Evolutionary conservation across 2,329 filamentous ascomycete species (phyloP), one percentile per base, ranked within the genome.

Genomic region (Dothideomycetidae sp.): DNA sequence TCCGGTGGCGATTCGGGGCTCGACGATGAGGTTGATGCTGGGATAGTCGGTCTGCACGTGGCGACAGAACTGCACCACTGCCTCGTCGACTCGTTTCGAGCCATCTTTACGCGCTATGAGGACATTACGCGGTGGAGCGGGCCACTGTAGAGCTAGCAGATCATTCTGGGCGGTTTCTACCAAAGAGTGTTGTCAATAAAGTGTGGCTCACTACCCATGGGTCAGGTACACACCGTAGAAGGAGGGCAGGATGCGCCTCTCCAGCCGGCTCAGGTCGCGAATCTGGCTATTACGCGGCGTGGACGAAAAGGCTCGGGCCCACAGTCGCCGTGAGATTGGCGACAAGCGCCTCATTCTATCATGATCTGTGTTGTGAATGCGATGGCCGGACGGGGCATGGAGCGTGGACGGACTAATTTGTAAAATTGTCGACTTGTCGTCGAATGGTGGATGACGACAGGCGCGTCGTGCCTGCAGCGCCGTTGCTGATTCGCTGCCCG

Each of bases 21-120:
- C 90, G 47, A 96, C 76, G 9, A 96, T 73, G 33, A 96, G 67
- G 50, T 83, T 80, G 44, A 86, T 73, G 36, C 73, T 72, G 1
- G 84, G 78, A 56, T 96, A 94, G 42, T 83, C 82, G 44, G 66
- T 68, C 47, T 76, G 73, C 41, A 94, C 71, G 57, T 96, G 81
- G 52, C 66, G 64, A 30, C 65, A 64, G 50, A 75, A 75, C 48
- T 75, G 71, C 42, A 74, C 51, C 26, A 77, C 55, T 2, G 71
- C 70, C 10, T 63, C 55, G 17, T 68, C 72, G 36, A 75, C 69
- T 17, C 59, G 57, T 2, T 65, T 60, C 2, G 70, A 69, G 45
- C 68, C 63, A 44, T 74, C 67, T 53, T 82, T 83, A 54, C 77
- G 76, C 31, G 80, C 70, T 39, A 82, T 58, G 41, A 83, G 64